These are phyloP conservation scores for Naganishia onofrii DNA, from an alignment of 768 basidiomycete genomes.

Conservation along the genomic window DNA sequence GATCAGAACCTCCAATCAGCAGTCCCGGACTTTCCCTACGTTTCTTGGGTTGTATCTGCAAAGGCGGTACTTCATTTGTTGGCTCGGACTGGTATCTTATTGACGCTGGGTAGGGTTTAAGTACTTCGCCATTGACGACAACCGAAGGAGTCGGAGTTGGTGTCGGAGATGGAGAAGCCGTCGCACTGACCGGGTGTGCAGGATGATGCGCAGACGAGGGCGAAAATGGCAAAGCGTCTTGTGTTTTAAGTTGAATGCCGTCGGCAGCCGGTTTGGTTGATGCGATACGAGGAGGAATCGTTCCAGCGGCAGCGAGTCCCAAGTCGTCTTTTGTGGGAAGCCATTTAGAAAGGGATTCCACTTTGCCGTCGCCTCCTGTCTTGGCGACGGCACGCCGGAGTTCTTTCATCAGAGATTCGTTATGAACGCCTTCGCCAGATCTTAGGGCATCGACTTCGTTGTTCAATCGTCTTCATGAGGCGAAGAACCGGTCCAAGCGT, in stretches of 20 bases:
- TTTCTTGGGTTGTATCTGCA: conserved; percentile 12
- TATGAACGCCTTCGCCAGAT: conserved; percentile 40
- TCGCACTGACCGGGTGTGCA: not conserved
- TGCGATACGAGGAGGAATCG: too few species aligned
- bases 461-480: conserved; percentile 60
- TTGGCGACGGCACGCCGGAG: not conserved
- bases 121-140: conserved; percentile 18
- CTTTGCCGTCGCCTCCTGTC: not conserved
- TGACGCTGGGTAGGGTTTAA: conserved; percentile 7
- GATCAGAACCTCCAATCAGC: not conserved
- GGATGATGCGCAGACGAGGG: not conserved
- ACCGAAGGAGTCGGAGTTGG: conserved; percentile 18
- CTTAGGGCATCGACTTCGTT: conserved; percentile 76
- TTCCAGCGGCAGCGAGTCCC: not conserved
- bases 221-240: not conserved
- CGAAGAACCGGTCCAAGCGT: not conserved
- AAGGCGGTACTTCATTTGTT: conserved; percentile 6
- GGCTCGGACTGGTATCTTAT: not conserved
- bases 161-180: conserved; percentile 1
- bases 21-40: not conserved
- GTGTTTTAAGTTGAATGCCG: not conserved
- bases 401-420: conserved; percentile 15
- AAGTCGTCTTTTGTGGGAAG: conserved; percentile 19
- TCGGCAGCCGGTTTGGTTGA: not conserved
- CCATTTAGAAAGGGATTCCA: not conserved